Conservation (phyloP, 1,284 basidiomycete species). For the Wolfiporia cocos region DNA sequence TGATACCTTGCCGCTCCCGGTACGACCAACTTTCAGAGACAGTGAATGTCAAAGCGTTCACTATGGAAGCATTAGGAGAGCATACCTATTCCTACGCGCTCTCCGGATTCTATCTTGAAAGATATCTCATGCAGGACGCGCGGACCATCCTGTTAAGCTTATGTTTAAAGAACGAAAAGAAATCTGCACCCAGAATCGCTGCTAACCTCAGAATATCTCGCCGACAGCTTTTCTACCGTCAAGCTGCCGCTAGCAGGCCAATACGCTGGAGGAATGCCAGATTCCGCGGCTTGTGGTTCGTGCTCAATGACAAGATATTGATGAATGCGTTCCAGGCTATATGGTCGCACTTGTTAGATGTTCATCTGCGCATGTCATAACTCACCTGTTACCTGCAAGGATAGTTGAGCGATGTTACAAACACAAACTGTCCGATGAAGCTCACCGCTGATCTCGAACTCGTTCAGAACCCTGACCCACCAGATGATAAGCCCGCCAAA, state of each 20-base stretch:
- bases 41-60: background rate
- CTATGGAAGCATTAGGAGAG: background rate
- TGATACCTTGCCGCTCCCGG: slow-evolving; percentile 65
- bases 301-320: slow-evolving; percentile 73
- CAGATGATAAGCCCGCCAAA: slow-evolving; percentile 53
- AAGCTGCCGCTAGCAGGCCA: slow-evolving; percentile 63
- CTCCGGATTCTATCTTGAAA: slow-evolving; percentile 44
- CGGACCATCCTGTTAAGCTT: slow-evolving; percentile 26
- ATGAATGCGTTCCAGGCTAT: slow-evolving; percentile 38
- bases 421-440: slow-evolving; percentile 1
- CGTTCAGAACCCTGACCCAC: slow-evolving; percentile 50
- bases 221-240: slow-evolving; percentile 54
- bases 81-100: slow-evolving; percentile 43
- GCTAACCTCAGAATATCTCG: slow-evolving; percentile 43
- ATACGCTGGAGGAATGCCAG: no score
- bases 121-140: slow-evolving; percentile 44
- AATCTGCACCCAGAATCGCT: background rate
- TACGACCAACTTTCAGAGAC: slow-evolving; percentile 51
- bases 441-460: slow-evolving; percentile 55
- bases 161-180: background rate
- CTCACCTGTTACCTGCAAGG: slow-evolving; percentile 39
- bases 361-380: background rate
- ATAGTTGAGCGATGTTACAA: background rate
- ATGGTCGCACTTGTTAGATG: background rate
- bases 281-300: slow-evolving; percentile 46